Base-by-base conservation (phyloP, 768 basidiomycete genomes). In the Mycena chlorophos region DNA sequence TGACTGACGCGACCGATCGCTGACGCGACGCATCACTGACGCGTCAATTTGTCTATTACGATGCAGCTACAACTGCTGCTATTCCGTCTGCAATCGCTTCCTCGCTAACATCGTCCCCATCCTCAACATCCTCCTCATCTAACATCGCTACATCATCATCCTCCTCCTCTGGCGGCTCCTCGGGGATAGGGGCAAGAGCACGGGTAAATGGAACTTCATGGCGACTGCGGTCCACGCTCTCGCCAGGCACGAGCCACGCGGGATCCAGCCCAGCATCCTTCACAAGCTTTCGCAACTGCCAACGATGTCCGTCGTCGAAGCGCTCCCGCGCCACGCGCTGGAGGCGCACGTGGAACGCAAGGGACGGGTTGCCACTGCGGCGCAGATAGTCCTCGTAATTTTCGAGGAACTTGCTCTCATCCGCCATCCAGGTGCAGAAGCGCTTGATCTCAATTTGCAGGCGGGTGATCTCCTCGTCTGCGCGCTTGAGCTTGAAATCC, bases 391-490 rank as follows among this genome's bases (percentile, higher is more conserved):
- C n/a, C 26, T 54, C 56, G 16, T 16, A n/a, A n/a, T 39, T 20
- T 23, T 43, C n/a, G 3, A 55, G 49, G 30, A 39, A 56, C 5
- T 49, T 3, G 19, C 55, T 43, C 29, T 60, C 58, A 51, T 61
- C 59, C 3, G 23, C n/a, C 34, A 61, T 59, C 14, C 47, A 54
- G 17, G 58, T 60, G 23, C 26, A 22, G 27, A 61, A 19, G 8
- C 59, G 52, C 8, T 28, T 28, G 2, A 63, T 59, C 49, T 66
- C 65, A 17, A 63, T 47, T 27, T 66, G 38, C 17, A 63, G 38
- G 17, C 58, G 52, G 14, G 16, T 17, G 2, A 63, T 58, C 40
- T 65, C 62, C 47, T 66, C 59, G n/a, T 43, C n/a, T 0, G 65
- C 65, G 12, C 62, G 54, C 20, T 29, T 27, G 3, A 58, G 12